Conservation (phyloP, 805 yeast genomes). For the Blastobotrys robertii region DNA sequence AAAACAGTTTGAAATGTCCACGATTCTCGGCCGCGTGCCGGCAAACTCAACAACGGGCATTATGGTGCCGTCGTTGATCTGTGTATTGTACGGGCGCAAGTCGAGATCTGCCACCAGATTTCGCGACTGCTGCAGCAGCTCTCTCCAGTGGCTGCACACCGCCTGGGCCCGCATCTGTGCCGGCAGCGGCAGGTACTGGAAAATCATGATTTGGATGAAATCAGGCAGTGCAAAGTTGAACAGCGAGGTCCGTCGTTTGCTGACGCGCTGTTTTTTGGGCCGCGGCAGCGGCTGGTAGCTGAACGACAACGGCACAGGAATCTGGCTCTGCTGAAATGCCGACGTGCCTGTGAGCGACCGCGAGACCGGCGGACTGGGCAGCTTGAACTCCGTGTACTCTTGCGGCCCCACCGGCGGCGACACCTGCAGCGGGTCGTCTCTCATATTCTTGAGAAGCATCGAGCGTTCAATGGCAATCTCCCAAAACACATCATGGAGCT, state of each 20-base stretch:
- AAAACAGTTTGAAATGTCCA: constrained; percentile 64
- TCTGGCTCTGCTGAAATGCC: too few species aligned
- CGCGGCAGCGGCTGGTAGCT: constrained; percentile 5
- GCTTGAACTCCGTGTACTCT: background rate
- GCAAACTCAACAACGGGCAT: constrained; percentile 57
- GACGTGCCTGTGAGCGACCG: too few species aligned
- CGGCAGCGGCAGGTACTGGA: constrained; percentile 44
- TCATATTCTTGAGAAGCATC: background rate
- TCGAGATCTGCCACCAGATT: constrained; percentile 44
- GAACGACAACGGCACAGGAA: background rate
- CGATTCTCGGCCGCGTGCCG: constrained; percentile 51
- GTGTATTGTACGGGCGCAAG: constrained; percentile 51
- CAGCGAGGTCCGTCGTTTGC: constrained; percentile 43
- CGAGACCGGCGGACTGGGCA: too few species aligned
- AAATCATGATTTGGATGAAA: constrained; percentile 42
- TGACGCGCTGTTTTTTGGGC: constrained; percentile 5
- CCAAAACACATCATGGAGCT: constrained; percentile 48
- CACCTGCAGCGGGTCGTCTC: background rate
- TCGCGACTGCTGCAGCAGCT: constrained; percentile 47
- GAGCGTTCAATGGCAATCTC: constrained; percentile 37
- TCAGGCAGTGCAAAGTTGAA: constrained; percentile 54
- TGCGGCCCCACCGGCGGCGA: background rate
- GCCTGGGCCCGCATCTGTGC: constrained; percentile 49
- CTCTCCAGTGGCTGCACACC: constrained; percentile 62
- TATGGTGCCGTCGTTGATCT: constrained; percentile 48